Evolutionary conservation across 768 basidiomycete genomes (phyloP).

Genomic region (Mycena floridula): DNA sequence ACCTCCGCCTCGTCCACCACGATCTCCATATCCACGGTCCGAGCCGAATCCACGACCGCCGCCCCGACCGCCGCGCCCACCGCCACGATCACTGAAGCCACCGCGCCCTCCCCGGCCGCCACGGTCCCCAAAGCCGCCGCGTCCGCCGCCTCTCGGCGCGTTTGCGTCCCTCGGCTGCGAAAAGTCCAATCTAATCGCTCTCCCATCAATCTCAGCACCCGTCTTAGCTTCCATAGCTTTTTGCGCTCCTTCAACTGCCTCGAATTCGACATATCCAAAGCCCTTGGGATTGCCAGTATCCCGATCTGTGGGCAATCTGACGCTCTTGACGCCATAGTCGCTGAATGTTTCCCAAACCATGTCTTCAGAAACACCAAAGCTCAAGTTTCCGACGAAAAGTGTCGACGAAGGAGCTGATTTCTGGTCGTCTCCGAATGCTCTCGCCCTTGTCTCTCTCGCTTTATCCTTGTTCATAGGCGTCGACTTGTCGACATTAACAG

Average conservation of each 20-base stretch:
- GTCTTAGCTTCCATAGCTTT: slow-evolving; percentile 67
- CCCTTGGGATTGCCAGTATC: slow-evolving; percentile 90
- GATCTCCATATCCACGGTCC: slow-evolving; percentile 32
- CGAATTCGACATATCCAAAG: slow-evolving; percentile 95
- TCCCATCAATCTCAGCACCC: slow-evolving; percentile 76
- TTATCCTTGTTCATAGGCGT: slow-evolving; percentile 51
- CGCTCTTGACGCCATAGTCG: slow-evolving; percentile 82
- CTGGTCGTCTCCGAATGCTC: slow-evolving; percentile 65
- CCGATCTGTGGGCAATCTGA: slow-evolving; percentile 88
- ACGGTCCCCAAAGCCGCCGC: slow-evolving; percentile 34
- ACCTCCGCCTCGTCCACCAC: slow-evolving; percentile 34
- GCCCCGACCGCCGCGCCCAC: slow-evolving; percentile 25
- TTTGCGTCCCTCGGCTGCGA: slow-evolving; percentile 74
- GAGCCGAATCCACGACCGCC: slow-evolving; percentile 32
- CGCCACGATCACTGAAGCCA: slow-evolving; percentile 21
- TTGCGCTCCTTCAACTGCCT: slow-evolving; percentile 71
- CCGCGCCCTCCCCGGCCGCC: slow-evolving; percentile 27
- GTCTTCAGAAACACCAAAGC: slow-evolving; percentile 78
- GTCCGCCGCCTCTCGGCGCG: slow-evolving; percentile 35
- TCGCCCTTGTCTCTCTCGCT: slow-evolving; percentile 62
- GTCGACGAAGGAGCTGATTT: slow-evolving; percentile 60
- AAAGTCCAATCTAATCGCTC: slow-evolving; percentile 77
- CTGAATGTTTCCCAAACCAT: slow-evolving; percentile 85
- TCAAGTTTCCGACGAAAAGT: slow-evolving; percentile 89
- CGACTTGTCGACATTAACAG: slow-evolving; percentile 81